Percentiles rank a stretch among this genome's conserved stretches.
Evolutionary conservation across 2,329 filamentous ascomycete species (phyloP).

Genomic region (Thermothelomyces thermophilus): DNA sequence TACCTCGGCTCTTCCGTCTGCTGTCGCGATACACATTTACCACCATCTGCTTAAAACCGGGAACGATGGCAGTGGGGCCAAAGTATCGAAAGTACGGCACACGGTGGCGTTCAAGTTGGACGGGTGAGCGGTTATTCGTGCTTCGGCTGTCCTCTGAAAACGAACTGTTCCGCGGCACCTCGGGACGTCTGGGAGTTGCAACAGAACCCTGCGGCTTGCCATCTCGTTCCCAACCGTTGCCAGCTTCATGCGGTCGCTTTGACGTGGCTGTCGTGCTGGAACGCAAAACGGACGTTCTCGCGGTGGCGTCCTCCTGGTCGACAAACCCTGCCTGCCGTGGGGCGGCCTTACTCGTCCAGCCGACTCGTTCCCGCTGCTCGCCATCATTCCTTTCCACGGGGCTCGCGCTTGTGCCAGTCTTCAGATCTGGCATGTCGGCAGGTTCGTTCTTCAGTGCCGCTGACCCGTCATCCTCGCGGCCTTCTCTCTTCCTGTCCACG

Average conservation of each 20-base stretch:
- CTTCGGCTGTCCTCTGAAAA: constrained; percentile 37
- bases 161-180: constrained; percentile 31
- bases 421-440: constrained; percentile 24
- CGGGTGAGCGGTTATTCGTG: constrained; percentile 37
- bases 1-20: constrained; percentile 51
- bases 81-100: constrained; percentile 91
- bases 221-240: constrained; percentile 25
- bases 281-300: constrained; percentile 21
- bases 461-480: constrained; percentile 10
- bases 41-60: constrained; percentile 90
- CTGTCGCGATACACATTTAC: constrained; percentile 54
- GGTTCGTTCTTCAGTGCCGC: constrained; percentile 18
- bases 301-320: constrained; percentile 18
- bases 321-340: constrained; percentile 25
- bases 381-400: constrained; percentile 31
- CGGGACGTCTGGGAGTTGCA: constrained; percentile 14
- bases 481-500: constrained; percentile 39
- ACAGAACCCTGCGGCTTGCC: constrained; percentile 14
- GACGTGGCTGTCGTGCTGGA: constrained; percentile 19
- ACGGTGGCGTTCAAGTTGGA: constrained; percentile 50
- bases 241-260: constrained; percentile 14
- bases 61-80: constrained; percentile 83
- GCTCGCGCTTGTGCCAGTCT: constrained; percentile 29
- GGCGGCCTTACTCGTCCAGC: constrained; percentile 26
- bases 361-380: constrained; percentile 27